phyloP scores from a whole-genome alignment of 257 asterid genomes.

The Primulina huaijiensis region DNA sequence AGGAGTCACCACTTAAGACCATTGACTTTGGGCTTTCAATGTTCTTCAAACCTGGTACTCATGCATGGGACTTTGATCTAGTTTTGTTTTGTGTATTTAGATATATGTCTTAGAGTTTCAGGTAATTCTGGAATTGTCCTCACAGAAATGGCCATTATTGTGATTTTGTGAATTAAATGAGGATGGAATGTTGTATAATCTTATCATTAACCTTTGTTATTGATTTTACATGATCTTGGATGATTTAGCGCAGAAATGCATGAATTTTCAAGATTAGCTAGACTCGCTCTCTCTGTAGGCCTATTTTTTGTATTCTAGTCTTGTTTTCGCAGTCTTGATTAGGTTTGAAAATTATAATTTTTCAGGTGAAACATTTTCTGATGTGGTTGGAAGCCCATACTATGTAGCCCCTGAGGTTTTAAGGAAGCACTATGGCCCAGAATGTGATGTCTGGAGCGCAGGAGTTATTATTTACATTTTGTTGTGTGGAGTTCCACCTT shows the following conservation, averaged over 20 bases:
- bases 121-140: not conserved
- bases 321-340: constrained; percentile 8
- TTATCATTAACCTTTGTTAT: not conserved
- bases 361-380: constrained; percentile 54
- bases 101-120: not conserved
- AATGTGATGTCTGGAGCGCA: constrained; percentile 77
- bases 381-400: constrained; percentile 73
- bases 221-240: not conserved
- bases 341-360: constrained; percentile 8
- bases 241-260: not conserved
- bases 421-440: constrained; percentile 55
- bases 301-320: not conserved
- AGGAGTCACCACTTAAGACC: constrained; percentile 73
- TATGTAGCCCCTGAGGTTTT: constrained; percentile 80
- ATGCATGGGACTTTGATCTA: constrained; percentile 3
- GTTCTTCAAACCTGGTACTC: constrained; percentile 81
- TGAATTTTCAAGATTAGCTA: not conserved
- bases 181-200: not conserved
- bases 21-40: constrained; percentile 86
- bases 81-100: not conserved
- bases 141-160: not conserved
- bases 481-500: constrained; percentile 71
- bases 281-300: not conserved
- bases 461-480: constrained; percentile 68
- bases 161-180: not conserved